Percentiles rank a stretch among this genome's conserved stretches.
Conservation (phyloP, 2,329 filamentous ascomycete species). For the Diaporthe sp. region DNA sequence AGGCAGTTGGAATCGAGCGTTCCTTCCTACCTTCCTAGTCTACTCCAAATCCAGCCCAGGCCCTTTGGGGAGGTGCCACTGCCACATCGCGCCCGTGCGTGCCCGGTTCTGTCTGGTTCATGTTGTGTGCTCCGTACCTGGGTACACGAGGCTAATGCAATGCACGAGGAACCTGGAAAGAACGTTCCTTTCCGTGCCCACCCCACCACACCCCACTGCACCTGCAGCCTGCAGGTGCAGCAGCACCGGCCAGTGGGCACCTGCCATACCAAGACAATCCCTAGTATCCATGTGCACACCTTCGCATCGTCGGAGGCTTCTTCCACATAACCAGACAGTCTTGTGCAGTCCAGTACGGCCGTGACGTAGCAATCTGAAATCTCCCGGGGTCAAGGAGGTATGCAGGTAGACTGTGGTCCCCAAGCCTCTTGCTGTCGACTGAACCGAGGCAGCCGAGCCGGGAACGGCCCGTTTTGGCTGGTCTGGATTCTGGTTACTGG, state of each 20-base stretch:
- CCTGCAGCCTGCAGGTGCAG: constrained; percentile 14
- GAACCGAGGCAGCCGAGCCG: constrained; percentile 25
- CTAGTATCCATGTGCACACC: not conserved
- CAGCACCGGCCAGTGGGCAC: constrained; percentile 12
- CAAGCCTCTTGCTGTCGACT: not conserved
- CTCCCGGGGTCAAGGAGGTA: not conserved
- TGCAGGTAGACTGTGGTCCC: not conserved
- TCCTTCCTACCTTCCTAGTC: not conserved
- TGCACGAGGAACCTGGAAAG: constrained; percentile 31
- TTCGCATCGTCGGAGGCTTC: not conserved
- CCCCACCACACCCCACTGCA: constrained; percentile 11
- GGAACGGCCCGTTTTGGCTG: constrained; percentile 34
- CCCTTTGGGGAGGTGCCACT: constrained; percentile 7
- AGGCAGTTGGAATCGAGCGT: not conserved
- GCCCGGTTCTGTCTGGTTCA: not conserved
- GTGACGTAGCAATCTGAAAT: constrained; percentile 14
- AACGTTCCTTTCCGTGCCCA: constrained; percentile 30
- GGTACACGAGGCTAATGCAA: constrained; percentile 15
- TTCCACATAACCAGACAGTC: not conserved
- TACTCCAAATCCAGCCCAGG: constrained; percentile 12
- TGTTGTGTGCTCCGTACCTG: not conserved
- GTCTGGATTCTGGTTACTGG: not conserved
- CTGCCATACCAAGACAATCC: not conserved
- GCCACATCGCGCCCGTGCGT: constrained; percentile 7
- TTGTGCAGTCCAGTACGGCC: not conserved